These are phyloP conservation scores for Mortierella sp. DNA, from an alignment of 371 early-diverging fungal species.

Conservation along the genomic window DNA sequence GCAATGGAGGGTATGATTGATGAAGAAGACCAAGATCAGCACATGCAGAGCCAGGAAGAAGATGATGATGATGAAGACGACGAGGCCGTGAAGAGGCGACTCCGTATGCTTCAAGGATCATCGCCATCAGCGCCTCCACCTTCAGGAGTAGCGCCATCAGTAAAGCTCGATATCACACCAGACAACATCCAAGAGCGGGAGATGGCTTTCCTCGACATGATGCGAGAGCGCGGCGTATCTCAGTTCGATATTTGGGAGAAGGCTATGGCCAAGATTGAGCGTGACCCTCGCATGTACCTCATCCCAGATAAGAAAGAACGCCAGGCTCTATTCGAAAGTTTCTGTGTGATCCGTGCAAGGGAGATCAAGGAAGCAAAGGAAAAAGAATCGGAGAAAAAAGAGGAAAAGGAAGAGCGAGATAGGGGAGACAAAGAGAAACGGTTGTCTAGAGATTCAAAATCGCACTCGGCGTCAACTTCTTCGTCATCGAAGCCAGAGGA, in stretches of 20 bases:
- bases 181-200: constrained; percentile 46
- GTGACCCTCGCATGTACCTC: constrained; percentile 35
- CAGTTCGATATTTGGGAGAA: constrained; percentile 83
- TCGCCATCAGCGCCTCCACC: background rate
- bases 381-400: constrained; percentile 51
- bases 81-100: constrained; percentile 31
- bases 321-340: constrained; percentile 73
- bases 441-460: constrained; percentile 59
- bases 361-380: constrained; percentile 65
- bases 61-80: constrained; percentile 43
- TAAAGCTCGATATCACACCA: constrained; percentile 10
- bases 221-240: constrained; percentile 75
- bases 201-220: constrained; percentile 63
- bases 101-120: constrained; percentile 37
- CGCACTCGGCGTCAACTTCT: constrained; percentile 27
- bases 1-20: constrained; percentile 67
- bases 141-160: background rate
- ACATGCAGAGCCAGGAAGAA: constrained; percentile 39
- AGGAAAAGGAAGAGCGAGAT: constrained; percentile 40
- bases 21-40: constrained; percentile 20
- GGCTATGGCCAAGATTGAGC: constrained; percentile 60
- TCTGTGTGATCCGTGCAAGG: constrained; percentile 70
- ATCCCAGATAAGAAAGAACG: constrained; percentile 44
- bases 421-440: constrained; percentile 51
- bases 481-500: constrained; percentile 40